A percentile compares a stretch with the other conserved stretches of the same genome.
Conservation (phyloP, 2,329 filamentous ascomycete species). For the Rhinocladiella mackenziei region DNA sequence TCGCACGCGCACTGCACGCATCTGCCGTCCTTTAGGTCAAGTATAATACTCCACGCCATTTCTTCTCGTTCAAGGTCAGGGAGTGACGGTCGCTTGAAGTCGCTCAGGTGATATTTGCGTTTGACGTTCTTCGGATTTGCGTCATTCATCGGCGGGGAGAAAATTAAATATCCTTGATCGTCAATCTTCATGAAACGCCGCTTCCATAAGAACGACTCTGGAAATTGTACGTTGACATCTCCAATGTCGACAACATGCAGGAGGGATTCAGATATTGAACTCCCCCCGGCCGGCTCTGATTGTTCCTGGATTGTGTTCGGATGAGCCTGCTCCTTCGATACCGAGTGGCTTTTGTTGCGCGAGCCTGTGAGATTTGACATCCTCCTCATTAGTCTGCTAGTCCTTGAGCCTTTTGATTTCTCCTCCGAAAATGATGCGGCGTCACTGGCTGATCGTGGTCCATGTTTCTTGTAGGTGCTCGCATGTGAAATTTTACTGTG, state of each 20-base stretch:
- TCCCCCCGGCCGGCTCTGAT: conserved; percentile 21
- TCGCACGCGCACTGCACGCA: conserved; percentile 62
- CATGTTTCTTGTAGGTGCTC: conserved; percentile 39
- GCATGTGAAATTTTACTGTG: conserved; percentile 39
- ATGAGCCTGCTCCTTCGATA: conserved; percentile 35
- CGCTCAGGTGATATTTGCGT: conserved; percentile 79
- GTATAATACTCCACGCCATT: conserved; percentile 74
- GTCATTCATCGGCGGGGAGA: conserved; percentile 66
- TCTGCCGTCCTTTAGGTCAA: conserved; percentile 60
- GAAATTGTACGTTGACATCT: conserved; percentile 95
- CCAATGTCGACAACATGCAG: conserved; percentile 66
- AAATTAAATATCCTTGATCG: conserved; percentile 73
- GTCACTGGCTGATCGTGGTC: conserved; percentile 36
- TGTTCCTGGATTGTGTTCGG: conserved; percentile 39
- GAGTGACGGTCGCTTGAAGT: conserved; percentile 73
- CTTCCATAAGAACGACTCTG: conserved; percentile 95
- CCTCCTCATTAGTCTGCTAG: conserved; percentile 61
- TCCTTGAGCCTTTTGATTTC: conserved; percentile 53
- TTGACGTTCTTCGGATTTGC: conserved; percentile 57
- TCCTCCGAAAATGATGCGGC: conserved; percentile 38
- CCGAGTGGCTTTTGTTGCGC: conserved; percentile 42
- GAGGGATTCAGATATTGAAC: conserved; percentile 22
- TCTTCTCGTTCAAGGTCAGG: conserved; percentile 92
- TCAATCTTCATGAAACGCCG: conserved; percentile 84
- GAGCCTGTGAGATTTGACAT: conserved; percentile 58